phyloP scores from a whole-genome alignment of 352 stramenopile species.

The Phytophthora pini region DNA sequence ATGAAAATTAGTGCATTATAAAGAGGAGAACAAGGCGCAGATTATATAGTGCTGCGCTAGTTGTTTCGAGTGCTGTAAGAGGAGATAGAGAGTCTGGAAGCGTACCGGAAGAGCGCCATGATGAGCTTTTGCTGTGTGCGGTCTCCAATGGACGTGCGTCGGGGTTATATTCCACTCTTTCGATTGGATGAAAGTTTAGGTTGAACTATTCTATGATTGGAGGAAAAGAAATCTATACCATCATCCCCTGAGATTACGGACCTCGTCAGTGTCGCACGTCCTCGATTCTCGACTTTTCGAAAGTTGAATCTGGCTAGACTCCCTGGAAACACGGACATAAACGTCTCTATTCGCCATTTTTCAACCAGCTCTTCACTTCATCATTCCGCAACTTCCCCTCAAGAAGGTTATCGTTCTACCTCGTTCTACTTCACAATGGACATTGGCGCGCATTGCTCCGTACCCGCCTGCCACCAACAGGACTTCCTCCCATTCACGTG shows the following conservation, averaged over 20 bases:
- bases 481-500: conserved; percentile 90
- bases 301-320: conserved; percentile 5
- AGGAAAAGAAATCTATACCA: conserved; percentile 6
- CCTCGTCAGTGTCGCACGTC: neutral
- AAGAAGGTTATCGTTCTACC: neutral
- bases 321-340: conserved; percentile 1
- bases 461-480: conserved; percentile 71
- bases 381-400: conserved; percentile 21
- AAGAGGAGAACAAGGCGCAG: conserved; percentile 8
- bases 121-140: conserved; percentile 28
- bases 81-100: neutral
- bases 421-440: conserved; percentile 44
- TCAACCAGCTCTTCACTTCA: conserved; percentile 10
- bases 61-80: neutral
- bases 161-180: neutral
- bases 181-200: conserved; percentile 32
- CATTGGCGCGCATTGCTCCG: conserved; percentile 73
- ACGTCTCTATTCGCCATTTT: neutral
- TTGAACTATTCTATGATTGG: conserved; percentile 7
- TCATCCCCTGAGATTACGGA: conserved; percentile 22
- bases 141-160: conserved; percentile 37
- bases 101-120: conserved; percentile 57
- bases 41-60: neutral
- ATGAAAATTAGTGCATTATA: conserved; percentile 9
- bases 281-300: conserved; percentile 22